phyloP scores from a whole-genome alignment of 179 eudicot genomes.

The Dionaea muscipula region DNA sequence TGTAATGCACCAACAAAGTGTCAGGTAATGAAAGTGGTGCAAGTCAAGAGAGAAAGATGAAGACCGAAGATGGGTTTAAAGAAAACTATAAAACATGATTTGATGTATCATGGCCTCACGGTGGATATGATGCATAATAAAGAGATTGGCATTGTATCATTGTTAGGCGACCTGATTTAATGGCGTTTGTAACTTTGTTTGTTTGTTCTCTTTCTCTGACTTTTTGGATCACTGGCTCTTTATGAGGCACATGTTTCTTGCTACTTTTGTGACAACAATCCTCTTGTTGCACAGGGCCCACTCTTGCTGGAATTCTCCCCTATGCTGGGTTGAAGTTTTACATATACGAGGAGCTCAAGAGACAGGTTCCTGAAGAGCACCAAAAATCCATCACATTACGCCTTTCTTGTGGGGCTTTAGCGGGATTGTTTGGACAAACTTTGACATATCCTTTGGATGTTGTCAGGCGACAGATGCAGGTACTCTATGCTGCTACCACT shows the following conservation, averaged over 20 bases:
- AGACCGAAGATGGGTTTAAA: no score
- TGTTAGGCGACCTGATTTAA: no score
- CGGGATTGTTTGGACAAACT: slow-evolving; percentile 93
- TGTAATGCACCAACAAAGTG: no score
- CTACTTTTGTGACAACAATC: neutral
- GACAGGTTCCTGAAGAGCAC: slow-evolving; percentile 86
- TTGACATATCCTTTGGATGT: slow-evolving; percentile 93
- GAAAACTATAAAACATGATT: no score
- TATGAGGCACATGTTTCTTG: neutral
- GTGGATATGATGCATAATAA: no score
- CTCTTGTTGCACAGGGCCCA: slow-evolving; percentile 61
- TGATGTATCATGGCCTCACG: no score
- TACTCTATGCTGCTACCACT: slow-evolving; percentile 5
- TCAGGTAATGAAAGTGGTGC: no score
- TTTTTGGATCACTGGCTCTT: neutral
- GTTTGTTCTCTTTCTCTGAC: neutral
- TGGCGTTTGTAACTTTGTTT: no score
- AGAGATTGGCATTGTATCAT: no score
- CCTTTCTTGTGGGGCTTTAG: slow-evolving; percentile 93
- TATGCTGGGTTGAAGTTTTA: slow-evolving; percentile 97
- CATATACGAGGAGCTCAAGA: slow-evolving; percentile 86
- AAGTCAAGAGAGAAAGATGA: no score
- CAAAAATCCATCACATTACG: slow-evolving; percentile 64
- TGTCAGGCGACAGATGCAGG: slow-evolving; percentile 98
- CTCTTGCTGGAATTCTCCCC: slow-evolving; percentile 89